Percentiles rank a stretch among this genome's conserved stretches.
These are phyloP conservation scores for Whalleya microplaca DNA, from an alignment of 2,329 filamentous ascomycete species.

Conservation along the genomic window DNA sequence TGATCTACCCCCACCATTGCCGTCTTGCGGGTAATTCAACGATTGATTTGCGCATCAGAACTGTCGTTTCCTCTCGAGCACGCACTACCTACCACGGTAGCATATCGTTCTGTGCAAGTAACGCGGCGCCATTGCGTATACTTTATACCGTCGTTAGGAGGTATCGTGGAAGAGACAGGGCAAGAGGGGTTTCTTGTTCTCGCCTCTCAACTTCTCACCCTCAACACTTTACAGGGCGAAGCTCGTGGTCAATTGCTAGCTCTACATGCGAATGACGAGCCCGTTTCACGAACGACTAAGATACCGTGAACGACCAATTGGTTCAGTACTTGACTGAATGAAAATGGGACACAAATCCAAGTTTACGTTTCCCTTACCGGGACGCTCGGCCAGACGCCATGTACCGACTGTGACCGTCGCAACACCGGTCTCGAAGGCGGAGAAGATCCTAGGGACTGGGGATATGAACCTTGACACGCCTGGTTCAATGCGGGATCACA, in stretches of 20 bases:
- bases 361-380: slow-evolving; percentile 53
- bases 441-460: slow-evolving; percentile 53
- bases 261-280: slow-evolving; percentile 1
- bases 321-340: slow-evolving; percentile 1
- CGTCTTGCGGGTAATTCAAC: slow-evolving; percentile 2
- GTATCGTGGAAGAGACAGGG: slow-evolving; percentile 6
- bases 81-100: background rate
- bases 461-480: slow-evolving; percentile 47
- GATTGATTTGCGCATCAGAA: slow-evolving; percentile 7
- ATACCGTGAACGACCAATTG: slow-evolving; percentile 1
- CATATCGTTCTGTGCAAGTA: background rate
- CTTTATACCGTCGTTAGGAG: background rate
- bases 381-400: slow-evolving; percentile 48
- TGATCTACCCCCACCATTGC: slow-evolving; percentile 10
- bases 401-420: slow-evolving; percentile 35
- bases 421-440: slow-evolving; percentile 54
- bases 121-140: background rate
- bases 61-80: slow-evolving; percentile 9
- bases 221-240: background rate
- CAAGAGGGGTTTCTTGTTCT: slow-evolving; percentile 1
- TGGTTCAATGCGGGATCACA: slow-evolving; percentile 18
- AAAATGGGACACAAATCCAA: slow-evolving; percentile 47
- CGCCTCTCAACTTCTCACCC: background rate
- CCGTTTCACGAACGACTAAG: background rate
- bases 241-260: background rate